phyloP scores from a whole-genome alignment of 345 rosid genomes.

The Balakata baccata region DNA sequence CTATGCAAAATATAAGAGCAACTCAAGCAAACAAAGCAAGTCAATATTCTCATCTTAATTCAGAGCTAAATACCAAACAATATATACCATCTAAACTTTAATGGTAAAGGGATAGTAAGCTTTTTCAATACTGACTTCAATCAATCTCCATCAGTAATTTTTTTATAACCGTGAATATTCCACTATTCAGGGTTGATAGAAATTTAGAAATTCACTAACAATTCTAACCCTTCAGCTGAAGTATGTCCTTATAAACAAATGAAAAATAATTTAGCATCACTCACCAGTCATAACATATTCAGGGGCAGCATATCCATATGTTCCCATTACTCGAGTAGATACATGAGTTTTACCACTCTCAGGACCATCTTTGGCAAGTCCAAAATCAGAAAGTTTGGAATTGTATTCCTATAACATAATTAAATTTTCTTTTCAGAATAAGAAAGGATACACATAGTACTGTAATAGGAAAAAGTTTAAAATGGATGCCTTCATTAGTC shows the following conservation, averaged over 20 bases:
- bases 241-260: neutral
- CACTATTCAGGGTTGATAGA: neutral
- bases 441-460: neutral
- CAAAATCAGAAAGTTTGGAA: slow-evolving; percentile 45
- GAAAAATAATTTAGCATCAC: neutral
- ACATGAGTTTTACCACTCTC: slow-evolving; percentile 43
- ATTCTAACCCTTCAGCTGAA: neutral
- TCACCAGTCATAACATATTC: slow-evolving; percentile 46
- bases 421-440: neutral
- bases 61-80: too few relatives aligned
- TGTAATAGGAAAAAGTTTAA: neutral
- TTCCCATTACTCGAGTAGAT: slow-evolving; percentile 48
- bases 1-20: neutral
- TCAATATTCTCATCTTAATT: neutral
- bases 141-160: neutral
- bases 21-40: neutral
- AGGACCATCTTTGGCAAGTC: slow-evolving; percentile 49
- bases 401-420: slow-evolving; percentile 33
- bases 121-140: neutral
- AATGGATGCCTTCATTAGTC: neutral
- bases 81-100: too few relatives aligned
- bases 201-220: neutral
- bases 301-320: slow-evolving; percentile 46
- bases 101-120: neutral
- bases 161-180: neutral